Percentiles rank a stretch among this genome's conserved stretches.
Conservation (phyloP, 495 filamentous ascomycete genomes). For the Platismatia glauca region DNA sequence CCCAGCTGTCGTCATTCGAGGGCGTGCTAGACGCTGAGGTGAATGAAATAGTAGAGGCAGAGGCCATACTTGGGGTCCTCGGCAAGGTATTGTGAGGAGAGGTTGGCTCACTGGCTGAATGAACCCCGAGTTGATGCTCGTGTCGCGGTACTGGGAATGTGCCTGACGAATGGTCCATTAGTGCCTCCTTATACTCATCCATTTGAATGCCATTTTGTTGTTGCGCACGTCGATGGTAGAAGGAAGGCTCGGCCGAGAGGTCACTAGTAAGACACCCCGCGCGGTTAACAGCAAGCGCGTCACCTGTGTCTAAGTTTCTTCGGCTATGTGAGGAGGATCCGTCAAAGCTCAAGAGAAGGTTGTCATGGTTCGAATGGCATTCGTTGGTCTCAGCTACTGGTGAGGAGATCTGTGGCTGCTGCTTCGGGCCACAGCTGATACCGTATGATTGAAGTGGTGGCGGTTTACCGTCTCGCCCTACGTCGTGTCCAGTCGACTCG, state of each 20-base stretch:
- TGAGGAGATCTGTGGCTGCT: neutral
- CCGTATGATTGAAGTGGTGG: neutral
- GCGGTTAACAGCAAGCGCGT: neutral
- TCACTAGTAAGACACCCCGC: neutral
- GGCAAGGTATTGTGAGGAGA: neutral
- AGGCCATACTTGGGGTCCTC: neutral
- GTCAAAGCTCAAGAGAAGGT: neutral
- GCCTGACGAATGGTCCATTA: neutral
- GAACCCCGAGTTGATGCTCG: neutral
- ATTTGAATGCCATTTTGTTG: neutral
- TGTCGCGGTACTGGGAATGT: neutral
- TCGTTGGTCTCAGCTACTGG: neutral
- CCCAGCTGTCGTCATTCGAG: neutral
- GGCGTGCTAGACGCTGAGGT: neutral
- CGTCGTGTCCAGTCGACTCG: neutral
- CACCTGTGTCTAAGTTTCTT: too few species aligned
- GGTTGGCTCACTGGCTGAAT: neutral
- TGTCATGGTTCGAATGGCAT: neutral
- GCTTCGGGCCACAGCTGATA: neutral
- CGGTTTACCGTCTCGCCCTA: neutral
- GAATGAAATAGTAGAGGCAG: neutral
- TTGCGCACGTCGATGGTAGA: neutral
- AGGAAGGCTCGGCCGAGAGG: neutral
- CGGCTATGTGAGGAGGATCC: neutral
- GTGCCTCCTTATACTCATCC: neutral